These are phyloP conservation scores for Samsoniella hepiali DNA, from an alignment of 2,329 filamentous ascomycete genomes.

Conservation along the genomic window DNA sequence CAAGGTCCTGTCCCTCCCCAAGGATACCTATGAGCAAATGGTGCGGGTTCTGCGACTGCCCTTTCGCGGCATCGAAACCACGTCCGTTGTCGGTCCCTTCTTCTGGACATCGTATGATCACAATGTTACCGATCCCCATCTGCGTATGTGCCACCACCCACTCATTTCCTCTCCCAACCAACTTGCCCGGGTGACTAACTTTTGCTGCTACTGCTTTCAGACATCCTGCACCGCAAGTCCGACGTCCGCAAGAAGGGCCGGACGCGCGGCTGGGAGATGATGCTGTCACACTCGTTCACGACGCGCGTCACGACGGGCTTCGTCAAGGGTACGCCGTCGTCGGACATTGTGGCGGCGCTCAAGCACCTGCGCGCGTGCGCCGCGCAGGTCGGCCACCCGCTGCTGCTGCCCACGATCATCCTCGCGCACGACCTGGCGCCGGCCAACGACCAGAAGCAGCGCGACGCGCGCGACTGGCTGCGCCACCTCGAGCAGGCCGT, in stretches of 20 bases:
- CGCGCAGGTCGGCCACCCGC: constrained; percentile 51
- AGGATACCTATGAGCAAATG: constrained; percentile 53
- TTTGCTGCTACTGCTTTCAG: constrained; percentile 29
- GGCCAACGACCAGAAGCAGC: constrained; percentile 58
- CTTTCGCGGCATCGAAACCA: constrained; percentile 56
- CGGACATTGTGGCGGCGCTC: constrained; percentile 50
- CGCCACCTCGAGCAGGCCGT: constrained; percentile 59
- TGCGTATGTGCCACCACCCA: constrained; percentile 42
- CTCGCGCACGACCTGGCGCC: constrained; percentile 55
- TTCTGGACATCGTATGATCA: constrained; percentile 59
- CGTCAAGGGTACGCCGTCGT: constrained; percentile 58
- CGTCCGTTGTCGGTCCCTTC: constrained; percentile 58
- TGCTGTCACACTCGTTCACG: constrained; percentile 56
- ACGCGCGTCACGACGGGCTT: constrained; percentile 57
- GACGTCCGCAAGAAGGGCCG: constrained; percentile 62
- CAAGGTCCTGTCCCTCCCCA: constrained; percentile 50
- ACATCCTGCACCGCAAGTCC: constrained; percentile 63
- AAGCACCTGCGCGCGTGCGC: constrained; percentile 49
- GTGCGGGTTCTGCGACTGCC: constrained; percentile 52
- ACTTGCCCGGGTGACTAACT: neutral
- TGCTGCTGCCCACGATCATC: constrained; percentile 57
- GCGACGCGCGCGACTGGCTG: constrained; percentile 60
- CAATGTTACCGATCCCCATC: constrained; percentile 53
- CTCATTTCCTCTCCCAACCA: neutral
- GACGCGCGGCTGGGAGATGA: constrained; percentile 63